phyloP scores from a whole-genome alignment of 2,329 filamentous ascomycete species.

The Pseudogymnoascus sp. region DNA sequence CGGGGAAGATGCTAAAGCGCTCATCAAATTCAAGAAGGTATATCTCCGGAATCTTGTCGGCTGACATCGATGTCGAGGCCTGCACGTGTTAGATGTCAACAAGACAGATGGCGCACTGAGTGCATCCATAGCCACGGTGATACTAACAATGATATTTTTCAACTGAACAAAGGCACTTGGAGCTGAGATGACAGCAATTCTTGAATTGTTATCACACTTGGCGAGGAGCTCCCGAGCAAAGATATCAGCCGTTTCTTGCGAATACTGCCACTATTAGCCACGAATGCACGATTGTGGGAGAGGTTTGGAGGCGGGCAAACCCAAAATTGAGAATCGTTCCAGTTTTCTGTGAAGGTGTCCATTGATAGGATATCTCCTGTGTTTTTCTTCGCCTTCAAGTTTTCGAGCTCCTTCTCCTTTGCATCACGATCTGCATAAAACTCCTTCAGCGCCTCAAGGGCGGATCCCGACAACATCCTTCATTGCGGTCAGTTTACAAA shows the following conservation, averaged over 20 bases:
- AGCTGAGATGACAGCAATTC: slow-evolving; percentile 63
- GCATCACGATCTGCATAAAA: slow-evolving; percentile 70
- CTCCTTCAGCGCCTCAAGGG: slow-evolving; percentile 62
- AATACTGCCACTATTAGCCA: slow-evolving; percentile 44
- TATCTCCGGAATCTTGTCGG: slow-evolving; percentile 46
- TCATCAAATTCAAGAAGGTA: slow-evolving; percentile 67
- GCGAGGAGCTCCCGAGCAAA: slow-evolving; percentile 60
- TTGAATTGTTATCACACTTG: slow-evolving; percentile 47
- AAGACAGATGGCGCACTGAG: neutral
- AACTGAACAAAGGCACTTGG: slow-evolving; percentile 72
- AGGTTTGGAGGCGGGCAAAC: slow-evolving; percentile 36
- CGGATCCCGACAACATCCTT: slow-evolving; percentile 52
- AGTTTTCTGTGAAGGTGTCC: slow-evolving; percentile 70
- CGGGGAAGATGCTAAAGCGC: slow-evolving; percentile 65
- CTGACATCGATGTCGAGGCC: slow-evolving; percentile 23
- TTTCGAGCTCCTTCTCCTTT: slow-evolving; percentile 58
- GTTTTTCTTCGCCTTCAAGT: slow-evolving; percentile 49
- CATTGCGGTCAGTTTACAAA: slow-evolving; percentile 8
- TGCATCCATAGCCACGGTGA: neutral
- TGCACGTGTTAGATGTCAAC: slow-evolving; percentile 11
- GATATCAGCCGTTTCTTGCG: slow-evolving; percentile 59
- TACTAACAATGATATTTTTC: slow-evolving; percentile 59
- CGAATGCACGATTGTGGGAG: neutral
- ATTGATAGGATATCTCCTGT: slow-evolving; percentile 45
- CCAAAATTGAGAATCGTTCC: slow-evolving; percentile 82